Conservation (phyloP, 345 rosid species). For the Arabidopsis thaliana region TAIR10.1 NC_003070.9:26817501-26818000, state of each 20-base stretch:
- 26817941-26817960: constrained; percentile 41
- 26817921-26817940: constrained; percentile 37
- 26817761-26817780: no score
- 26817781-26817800: no score
- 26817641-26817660: constrained; percentile 24
- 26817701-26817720: constrained; percentile 23
- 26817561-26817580: constrained; percentile 28
- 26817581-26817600: constrained; percentile 24
- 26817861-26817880: constrained; percentile 4
- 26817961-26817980: constrained; percentile 39
- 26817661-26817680: constrained; percentile 11
- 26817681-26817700: not conserved
- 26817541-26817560: constrained; percentile 26
- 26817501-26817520: constrained; percentile 16
- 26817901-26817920: not conserved
- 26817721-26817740: constrained; percentile 15
- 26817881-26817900: constrained; percentile 19
- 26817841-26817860: not conserved
- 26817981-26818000: constrained; percentile 32
- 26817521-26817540: constrained; percentile 14
- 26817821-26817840: constrained; percentile 5
- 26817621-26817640: constrained; percentile 13
- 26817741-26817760: not conserved
- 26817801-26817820: no score
- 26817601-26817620: constrained; percentile 14